Evolutionary conservation across 192 early-diverging fungal genomes (phyloP).

Genomic region (Coemansia brasiliensis): DNA sequence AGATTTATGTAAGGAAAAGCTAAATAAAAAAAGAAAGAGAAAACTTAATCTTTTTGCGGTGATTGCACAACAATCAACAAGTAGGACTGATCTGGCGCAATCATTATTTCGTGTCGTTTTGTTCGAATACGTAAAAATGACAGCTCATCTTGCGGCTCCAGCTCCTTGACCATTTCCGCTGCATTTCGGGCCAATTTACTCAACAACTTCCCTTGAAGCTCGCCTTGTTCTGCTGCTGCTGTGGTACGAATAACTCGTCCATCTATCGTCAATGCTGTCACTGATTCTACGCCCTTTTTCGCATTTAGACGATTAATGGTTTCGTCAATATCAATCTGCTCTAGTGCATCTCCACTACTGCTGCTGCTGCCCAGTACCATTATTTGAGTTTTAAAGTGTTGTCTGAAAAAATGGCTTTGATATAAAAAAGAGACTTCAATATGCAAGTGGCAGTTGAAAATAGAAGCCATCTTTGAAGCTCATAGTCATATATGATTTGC

Average conservation of each 20-base stretch:
- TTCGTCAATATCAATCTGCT: conserved; percentile 81
- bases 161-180: conserved; percentile 67
- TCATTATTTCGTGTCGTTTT: conserved; percentile 96
- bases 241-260: conserved; percentile 91
- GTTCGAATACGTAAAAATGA: conserved; percentile 91
- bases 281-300: conserved; percentile 88
- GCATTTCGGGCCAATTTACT: conserved; percentile 80
- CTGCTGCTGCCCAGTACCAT: background rate
- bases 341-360: background rate
- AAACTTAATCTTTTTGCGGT: conserved; percentile 33
- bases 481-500: too few species aligned
- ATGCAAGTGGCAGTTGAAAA: too few species aligned
- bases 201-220: conserved; percentile 82
- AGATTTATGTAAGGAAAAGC: background rate
- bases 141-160: conserved; percentile 93
- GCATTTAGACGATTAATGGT: conserved; percentile 84
- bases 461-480: too few species aligned
- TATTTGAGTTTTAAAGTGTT: background rate
- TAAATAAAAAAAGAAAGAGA: conserved; percentile 1
- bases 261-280: conserved; percentile 89
- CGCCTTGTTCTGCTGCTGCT: conserved; percentile 73
- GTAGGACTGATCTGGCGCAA: conserved; percentile 70
- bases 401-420: too few species aligned
- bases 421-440: too few species aligned
- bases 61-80: conserved; percentile 49